Base-by-base conservation (phyloP, 306 rosid genomes). In the Lotus japonicus region DNA sequence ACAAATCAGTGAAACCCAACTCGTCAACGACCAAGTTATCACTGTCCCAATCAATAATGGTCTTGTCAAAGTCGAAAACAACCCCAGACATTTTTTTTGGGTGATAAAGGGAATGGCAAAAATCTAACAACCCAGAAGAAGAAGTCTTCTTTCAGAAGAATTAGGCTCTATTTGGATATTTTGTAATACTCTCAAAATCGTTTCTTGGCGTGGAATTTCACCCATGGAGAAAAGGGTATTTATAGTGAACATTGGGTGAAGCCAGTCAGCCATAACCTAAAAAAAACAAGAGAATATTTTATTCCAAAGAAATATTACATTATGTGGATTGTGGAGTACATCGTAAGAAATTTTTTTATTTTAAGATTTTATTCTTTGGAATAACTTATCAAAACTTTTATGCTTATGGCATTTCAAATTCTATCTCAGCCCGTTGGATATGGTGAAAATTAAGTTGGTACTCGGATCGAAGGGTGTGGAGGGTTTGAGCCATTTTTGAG, bases 21-120 rank as follows among this genome's bases (percentile, higher is more conserved):
- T 80, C 89, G 17, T 86, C 89, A 26, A 86, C 76, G 36, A 84
- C 92, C 85, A 86, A 86, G 2, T 86, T 81, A 65, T 86, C 92
- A 51, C 92, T 84, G 16, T 86, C 92, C 9, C 81, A 71, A 50
- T 86, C 92, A 19, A 86, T 70, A 15, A 86, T 86, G 23, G 92
- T 86, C 79, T 86, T 86, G 71, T 86, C 92, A 18, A 86, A 86
- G 73, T 86, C 89, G 35, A 81, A 86, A 58, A 86, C 83, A 43
- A 79, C 88, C 9, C 77, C 72, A 4, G 85, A 73, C 92, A 86
- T 86, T 66, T 5, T 11, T n/a, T n/a, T n/a, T n/a, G n/a, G 17
- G 54, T 17, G 6, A 56, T 2, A 39, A 39, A 39, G 44, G 2
- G 33, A 56, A 19, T 13, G 12, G 7, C 6, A 8, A 4, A 31